phyloP scores from a whole-genome alignment of 2,329 filamentous ascomycete species.

The Chrysosphaeria jannelii region DNA sequence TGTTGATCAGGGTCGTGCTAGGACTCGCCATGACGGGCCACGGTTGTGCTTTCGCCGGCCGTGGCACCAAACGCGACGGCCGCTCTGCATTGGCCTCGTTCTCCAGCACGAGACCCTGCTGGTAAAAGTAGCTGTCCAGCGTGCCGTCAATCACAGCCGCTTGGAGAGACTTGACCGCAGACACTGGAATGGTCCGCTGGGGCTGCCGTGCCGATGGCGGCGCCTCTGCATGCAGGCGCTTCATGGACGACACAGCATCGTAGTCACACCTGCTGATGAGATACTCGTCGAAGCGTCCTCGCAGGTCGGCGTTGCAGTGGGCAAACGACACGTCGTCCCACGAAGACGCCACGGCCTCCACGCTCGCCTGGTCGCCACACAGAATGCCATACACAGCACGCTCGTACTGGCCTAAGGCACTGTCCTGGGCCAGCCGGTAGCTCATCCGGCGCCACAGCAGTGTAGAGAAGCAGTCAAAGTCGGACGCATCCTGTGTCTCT shows the following conservation, averaged over 20 bases:
- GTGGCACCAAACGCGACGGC: conserved; percentile 14
- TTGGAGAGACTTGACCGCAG: conserved; percentile 37
- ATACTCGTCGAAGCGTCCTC: conserved; percentile 6
- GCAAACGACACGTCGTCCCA: conserved; percentile 11
- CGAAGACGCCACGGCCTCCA: conserved; percentile 26
- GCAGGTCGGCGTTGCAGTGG: conserved; percentile 6
- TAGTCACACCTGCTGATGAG: conserved; percentile 4
- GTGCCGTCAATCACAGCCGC: conserved; percentile 40
- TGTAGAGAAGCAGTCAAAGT: conserved; percentile 15
- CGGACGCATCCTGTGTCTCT: conserved; percentile 13
- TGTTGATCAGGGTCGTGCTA: conserved; percentile 9
- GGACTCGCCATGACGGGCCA: too few species aligned
- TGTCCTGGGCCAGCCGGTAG: conserved; percentile 36
- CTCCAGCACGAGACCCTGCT: conserved; percentile 23
- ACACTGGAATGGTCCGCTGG: background rate
- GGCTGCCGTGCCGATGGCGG: conserved; percentile 1
- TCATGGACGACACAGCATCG: conserved; percentile 3
- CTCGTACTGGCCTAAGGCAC: conserved; percentile 47
- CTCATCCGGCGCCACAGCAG: conserved; percentile 56
- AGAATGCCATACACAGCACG: conserved; percentile 71
- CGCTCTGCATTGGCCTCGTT: conserved; percentile 12
- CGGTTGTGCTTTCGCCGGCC: too few species aligned
- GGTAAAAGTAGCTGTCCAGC: conserved; percentile 22
- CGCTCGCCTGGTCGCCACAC: conserved; percentile 54
- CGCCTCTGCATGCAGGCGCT: conserved; percentile 4